phyloP scores from a whole-genome alignment of 2,329 filamentous ascomycete species.

The Diaporthe destruens region DNA sequence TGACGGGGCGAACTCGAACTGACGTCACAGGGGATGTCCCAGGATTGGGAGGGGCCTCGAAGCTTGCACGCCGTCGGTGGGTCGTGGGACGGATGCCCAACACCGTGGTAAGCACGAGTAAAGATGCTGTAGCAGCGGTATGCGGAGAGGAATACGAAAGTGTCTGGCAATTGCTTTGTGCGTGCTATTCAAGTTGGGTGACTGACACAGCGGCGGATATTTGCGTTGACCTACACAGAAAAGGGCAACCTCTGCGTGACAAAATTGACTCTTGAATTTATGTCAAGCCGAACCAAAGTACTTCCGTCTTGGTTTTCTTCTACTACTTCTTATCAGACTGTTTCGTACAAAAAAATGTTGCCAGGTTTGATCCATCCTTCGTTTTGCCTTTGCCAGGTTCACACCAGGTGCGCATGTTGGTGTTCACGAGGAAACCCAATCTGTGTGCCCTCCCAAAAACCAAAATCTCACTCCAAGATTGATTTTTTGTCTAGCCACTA shows the following conservation, averaged over 20 bases:
- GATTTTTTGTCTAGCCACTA: too few relatives aligned
- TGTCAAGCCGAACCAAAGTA: neutral
- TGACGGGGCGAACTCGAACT: neutral
- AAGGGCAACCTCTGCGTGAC: neutral
- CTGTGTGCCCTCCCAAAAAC: too few relatives aligned
- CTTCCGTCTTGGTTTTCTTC: neutral
- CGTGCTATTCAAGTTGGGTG: neutral
- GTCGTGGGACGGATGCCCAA: neutral
- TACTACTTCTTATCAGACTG: neutral
- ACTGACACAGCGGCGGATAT: neutral
- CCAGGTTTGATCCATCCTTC: neutral
- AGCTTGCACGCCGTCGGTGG: neutral
- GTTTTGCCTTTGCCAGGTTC: neutral
- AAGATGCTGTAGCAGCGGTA: neutral
- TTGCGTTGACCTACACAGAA: neutral
- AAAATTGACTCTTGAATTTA: neutral
- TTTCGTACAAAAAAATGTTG: neutral
- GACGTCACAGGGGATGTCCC: conserved; percentile 26
- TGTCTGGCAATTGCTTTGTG: too few relatives aligned
- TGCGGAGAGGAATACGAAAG: too few relatives aligned
- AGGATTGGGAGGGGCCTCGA: neutral
- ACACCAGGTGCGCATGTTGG: neutral
- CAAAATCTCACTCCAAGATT: too few relatives aligned
- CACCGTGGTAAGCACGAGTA: neutral
- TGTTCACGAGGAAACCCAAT: too few relatives aligned